phyloP scores from a whole-genome alignment of 257 asterid genomes.

The Solanum lycopersicoides region DNA sequence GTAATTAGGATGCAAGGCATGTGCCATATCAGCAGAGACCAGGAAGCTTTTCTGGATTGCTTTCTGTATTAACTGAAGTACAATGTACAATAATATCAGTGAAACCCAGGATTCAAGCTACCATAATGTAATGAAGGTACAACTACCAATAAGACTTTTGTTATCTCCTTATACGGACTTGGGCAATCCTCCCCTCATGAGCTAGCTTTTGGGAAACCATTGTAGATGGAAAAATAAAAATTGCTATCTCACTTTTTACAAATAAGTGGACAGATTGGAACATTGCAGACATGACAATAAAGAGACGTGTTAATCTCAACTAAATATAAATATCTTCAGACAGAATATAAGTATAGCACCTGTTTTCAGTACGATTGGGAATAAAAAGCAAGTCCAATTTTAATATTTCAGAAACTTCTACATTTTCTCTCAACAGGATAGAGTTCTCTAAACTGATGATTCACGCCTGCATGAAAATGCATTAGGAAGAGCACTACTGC shows the following conservation, averaged over 20 bases:
- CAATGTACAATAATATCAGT: background rate
- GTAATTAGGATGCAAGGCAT: constrained; percentile 92
- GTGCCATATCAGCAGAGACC: constrained; percentile 99
- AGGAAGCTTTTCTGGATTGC: constrained; percentile 89
- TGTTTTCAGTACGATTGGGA: background rate
- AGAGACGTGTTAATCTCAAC: background rate
- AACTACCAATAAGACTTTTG: background rate
- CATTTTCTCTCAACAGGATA: background rate
- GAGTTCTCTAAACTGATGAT: background rate
- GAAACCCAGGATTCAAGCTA: background rate
- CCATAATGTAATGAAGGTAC: background rate
- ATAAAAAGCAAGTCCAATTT: background rate
- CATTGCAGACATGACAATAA: background rate
- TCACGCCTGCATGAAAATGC: background rate
- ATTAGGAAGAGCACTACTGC: background rate
- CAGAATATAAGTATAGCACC: background rate
- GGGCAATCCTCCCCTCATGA: too few species aligned
- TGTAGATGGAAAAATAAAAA: too few species aligned
- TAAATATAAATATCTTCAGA: background rate
- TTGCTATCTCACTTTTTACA: too few species aligned
- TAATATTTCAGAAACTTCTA: background rate
- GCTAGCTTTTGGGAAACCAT: too few species aligned
- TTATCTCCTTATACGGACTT: too few species aligned
- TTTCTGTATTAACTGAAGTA: constrained; percentile 45
- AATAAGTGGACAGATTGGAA: background rate